These are phyloP conservation scores for Candida odintsovae DNA, from an alignment of 805 yeast species.

Conservation along the genomic window DNA sequence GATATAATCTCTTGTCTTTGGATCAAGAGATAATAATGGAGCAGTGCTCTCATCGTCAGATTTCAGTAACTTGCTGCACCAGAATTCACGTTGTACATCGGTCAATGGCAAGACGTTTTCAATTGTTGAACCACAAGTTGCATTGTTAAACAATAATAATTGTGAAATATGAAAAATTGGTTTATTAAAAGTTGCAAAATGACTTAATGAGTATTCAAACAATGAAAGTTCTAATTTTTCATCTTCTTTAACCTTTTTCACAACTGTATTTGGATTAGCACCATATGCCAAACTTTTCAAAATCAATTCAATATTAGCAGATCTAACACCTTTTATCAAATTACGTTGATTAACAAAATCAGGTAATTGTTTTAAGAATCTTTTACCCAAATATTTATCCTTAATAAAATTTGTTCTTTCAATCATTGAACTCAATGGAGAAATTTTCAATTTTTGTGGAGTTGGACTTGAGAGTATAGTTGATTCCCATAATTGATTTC, in stretches of 20 bases:
- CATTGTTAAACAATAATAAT: slow-evolving; percentile 51
- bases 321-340: slow-evolving; percentile 47
- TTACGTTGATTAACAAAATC: slow-evolving; percentile 26
- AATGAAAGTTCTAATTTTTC: slow-evolving; percentile 25
- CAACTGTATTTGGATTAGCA: slow-evolving; percentile 39
- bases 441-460: slow-evolving; percentile 21
- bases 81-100: slow-evolving; percentile 44
- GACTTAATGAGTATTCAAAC: slow-evolving; percentile 50
- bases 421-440: slow-evolving; percentile 32
- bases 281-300: slow-evolving; percentile 40
- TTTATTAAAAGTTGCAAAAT: slow-evolving; percentile 25
- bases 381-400: slow-evolving; percentile 56
- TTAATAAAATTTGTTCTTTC: slow-evolving; percentile 55
- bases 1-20: background rate
- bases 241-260: slow-evolving; percentile 26
- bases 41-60: background rate
- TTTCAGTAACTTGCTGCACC: slow-evolving; percentile 36
- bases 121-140: slow-evolving; percentile 35
- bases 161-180: slow-evolving; percentile 49
- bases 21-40: background rate
- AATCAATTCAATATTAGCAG: slow-evolving; percentile 41
- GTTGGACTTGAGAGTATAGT: slow-evolving; percentile 18
- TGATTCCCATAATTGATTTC: slow-evolving; percentile 58
- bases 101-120: slow-evolving; percentile 33
- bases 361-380: slow-evolving; percentile 29